Evolutionary conservation across 2,329 filamentous ascomycete species (phyloP).

Genomic region (Claviceps monticola): DNA sequence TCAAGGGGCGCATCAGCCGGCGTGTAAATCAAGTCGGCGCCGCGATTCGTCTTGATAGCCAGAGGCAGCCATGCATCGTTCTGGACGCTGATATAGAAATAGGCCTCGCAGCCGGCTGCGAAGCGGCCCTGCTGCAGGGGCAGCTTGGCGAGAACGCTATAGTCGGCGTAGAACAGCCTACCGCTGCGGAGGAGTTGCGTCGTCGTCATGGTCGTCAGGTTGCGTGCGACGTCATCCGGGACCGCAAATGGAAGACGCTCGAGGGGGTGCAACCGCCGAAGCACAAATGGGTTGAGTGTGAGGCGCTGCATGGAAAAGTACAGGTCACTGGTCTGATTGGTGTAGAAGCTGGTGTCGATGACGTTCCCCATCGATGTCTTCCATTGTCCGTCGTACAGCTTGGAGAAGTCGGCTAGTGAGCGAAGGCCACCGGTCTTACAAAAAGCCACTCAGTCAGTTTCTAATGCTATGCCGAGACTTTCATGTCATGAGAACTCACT

Average conservation of each 20-base stretch:
- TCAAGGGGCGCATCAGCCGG: slow-evolving; percentile 28
- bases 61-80: slow-evolving; percentile 31
- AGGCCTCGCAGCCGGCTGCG: slow-evolving; percentile 28
- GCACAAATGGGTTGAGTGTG: slow-evolving; percentile 25
- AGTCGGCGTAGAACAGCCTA: slow-evolving; percentile 29
- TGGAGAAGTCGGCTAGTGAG: slow-evolving; percentile 22
- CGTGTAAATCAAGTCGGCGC: slow-evolving; percentile 26
- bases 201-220: slow-evolving; percentile 20
- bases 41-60: slow-evolving; percentile 32
- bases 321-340: slow-evolving; percentile 32
- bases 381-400: slow-evolving; percentile 29
- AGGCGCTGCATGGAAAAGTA: slow-evolving; percentile 34
- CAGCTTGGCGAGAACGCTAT: slow-evolving; percentile 20
- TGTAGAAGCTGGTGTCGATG: slow-evolving; percentile 17
- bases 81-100: slow-evolving; percentile 30
- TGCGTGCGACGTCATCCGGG: slow-evolving; percentile 14
- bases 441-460: not conserved
- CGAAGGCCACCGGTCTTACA: slow-evolving; percentile 16
- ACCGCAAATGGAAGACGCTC: slow-evolving; percentile 25
- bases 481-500: not conserved
- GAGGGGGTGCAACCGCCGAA: slow-evolving; percentile 18
- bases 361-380: slow-evolving; percentile 20
- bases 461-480: not conserved
- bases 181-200: slow-evolving; percentile 19
- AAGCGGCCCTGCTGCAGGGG: slow-evolving; percentile 17